Evolutionary conservation across 139 green algal species (phyloP).

Genomic region (Chlamydomonas sp.): DNA sequence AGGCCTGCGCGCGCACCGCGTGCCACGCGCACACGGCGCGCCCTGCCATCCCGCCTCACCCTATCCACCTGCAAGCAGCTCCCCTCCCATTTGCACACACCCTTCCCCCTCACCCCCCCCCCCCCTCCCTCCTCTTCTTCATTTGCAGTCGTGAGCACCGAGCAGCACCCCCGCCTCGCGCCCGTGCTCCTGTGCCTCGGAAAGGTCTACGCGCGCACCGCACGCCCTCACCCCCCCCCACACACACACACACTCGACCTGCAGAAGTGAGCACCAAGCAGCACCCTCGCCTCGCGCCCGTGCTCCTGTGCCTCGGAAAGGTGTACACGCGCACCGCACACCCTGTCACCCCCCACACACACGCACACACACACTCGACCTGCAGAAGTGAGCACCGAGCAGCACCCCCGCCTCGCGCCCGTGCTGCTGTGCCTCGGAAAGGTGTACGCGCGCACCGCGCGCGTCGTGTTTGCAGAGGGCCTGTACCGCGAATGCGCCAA

Average conservation of each 20-base stretch:
- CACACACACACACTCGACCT: neutral
- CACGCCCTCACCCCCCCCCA: constrained; percentile 41
- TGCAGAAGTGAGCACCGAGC: constrained; percentile 38
- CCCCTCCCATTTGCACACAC: neutral
- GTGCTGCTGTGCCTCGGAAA: constrained; percentile 55
- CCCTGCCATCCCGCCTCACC: neutral
- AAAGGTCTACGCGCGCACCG: constrained; percentile 50
- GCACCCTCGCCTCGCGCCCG: constrained; percentile 36
- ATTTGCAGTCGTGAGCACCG: constrained; percentile 35
- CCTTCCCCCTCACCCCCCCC: neutral
- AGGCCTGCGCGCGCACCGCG: constrained; percentile 50
- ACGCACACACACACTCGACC: constrained; percentile 1
- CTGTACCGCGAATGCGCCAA: constrained; percentile 52
- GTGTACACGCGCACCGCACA: constrained; percentile 52
- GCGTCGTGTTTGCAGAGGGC: constrained; percentile 68
- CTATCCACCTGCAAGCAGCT: neutral
- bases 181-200: constrained; percentile 53
- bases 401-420: constrained; percentile 35
- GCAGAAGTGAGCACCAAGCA: constrained; percentile 38
- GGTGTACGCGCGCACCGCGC: constrained; percentile 53
- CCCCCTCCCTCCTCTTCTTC: neutral
- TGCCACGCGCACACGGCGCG: constrained; percentile 46
- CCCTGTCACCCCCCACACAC: neutral
- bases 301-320: constrained; percentile 53
- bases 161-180: constrained; percentile 32